Percentiles rank a stretch among this genome's conserved stretches.
Evolutionary conservation across 2,329 filamentous ascomycete genomes (phyloP).

Genomic region (Penicillium crustosum): DNA sequence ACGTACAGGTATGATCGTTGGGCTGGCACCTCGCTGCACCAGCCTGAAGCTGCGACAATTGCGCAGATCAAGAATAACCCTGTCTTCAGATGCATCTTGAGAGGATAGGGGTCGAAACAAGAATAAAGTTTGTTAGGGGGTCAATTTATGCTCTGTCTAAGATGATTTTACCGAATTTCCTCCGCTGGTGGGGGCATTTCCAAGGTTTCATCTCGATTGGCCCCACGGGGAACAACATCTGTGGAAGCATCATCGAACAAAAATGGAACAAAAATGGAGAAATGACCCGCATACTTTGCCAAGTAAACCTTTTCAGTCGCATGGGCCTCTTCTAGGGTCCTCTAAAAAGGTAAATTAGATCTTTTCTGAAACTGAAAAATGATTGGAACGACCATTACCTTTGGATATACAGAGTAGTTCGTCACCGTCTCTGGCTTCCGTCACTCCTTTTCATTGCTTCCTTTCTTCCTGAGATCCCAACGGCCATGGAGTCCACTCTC

Average conservation of each 20-base stretch:
- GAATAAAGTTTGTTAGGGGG: neutral
- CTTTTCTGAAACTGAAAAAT: neutral
- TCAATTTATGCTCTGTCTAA: neutral
- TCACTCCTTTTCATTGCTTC: neutral
- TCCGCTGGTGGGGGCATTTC: neutral
- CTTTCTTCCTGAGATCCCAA: neutral
- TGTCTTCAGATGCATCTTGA: conserved; percentile 14
- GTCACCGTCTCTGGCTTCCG: neutral
- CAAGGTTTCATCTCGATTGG: no score
- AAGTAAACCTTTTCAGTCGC: no score
- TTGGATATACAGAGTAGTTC: neutral
- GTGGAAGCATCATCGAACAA: no score
- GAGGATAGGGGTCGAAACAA: no score
- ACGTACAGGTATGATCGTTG: conserved; percentile 32
- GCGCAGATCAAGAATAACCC: conserved; percentile 8
- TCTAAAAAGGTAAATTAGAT: no score
- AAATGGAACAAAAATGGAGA: no score
- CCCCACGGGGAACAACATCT: no score
- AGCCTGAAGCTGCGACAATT: conserved; percentile 10
- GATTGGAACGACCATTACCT: neutral
- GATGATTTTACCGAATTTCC: neutral
- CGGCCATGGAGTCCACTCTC: conserved; percentile 12
- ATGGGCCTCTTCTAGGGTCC: no score
- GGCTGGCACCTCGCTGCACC: conserved; percentile 9
- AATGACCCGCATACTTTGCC: no score